Percentiles rank a stretch among this genome's conserved stretches.
phyloP scores from a whole-genome alignment of 1,139 yeast genomes.

The Suhomyces ambrosiae region DNA sequence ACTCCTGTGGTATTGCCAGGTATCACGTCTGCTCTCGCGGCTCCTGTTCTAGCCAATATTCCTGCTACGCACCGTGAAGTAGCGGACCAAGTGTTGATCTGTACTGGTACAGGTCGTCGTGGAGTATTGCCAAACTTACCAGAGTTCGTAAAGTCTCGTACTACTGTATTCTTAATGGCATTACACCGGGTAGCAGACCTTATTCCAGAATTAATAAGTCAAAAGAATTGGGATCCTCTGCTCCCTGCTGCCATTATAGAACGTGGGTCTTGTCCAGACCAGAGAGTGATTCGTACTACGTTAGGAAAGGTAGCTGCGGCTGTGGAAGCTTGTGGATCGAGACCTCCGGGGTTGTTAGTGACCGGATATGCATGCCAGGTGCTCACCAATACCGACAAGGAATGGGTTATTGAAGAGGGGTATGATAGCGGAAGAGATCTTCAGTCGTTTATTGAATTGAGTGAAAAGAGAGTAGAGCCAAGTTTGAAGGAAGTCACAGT shows the following conservation, averaged over 20 bases:
- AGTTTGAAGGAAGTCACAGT: not conserved
- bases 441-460: constrained; percentile 5
- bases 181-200: constrained; percentile 78
- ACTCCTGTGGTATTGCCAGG: constrained; percentile 82
- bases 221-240: constrained; percentile 65
- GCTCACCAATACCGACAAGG: constrained; percentile 33
- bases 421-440: constrained; percentile 15
- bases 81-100: constrained; percentile 87
- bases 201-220: constrained; percentile 54
- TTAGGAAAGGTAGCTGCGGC: constrained; percentile 69
- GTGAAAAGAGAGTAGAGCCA: not conserved
- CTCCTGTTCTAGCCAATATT: constrained; percentile 80
- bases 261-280: constrained; percentile 92
- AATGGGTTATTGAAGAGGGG: constrained; percentile 68
- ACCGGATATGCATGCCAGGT: constrained; percentile 82
- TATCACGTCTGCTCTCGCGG: constrained; percentile 85
- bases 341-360: constrained; percentile 92
- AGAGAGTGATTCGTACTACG: constrained; percentile 77
- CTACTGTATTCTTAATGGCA: constrained; percentile 90
- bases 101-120: constrained; percentile 93
- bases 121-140: constrained; percentile 85
- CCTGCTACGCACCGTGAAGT: constrained; percentile 94
- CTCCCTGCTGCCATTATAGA: constrained; percentile 87
- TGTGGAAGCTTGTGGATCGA: constrained; percentile 76
- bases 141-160: constrained; percentile 66